phyloP scores from a whole-genome alignment of 2,329 filamentous ascomycete species.

The Curvularia sp. region DNA sequence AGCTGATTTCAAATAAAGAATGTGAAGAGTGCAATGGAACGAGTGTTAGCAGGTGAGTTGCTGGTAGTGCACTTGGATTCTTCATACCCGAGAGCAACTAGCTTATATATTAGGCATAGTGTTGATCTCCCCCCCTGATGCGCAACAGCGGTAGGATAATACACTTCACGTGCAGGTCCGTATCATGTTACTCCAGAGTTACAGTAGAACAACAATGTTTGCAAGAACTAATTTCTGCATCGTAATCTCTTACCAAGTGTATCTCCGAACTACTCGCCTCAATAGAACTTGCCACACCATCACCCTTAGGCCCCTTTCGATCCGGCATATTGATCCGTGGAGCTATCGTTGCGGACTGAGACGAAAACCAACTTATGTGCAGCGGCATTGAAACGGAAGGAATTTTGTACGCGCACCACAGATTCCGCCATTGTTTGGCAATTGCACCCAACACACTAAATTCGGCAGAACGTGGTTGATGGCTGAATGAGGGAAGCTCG shows the following conservation, averaged over 20 bases:
- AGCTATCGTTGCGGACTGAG: not conserved
- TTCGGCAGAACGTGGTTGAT: not conserved
- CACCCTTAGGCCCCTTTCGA: no score
- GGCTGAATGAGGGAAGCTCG: not conserved
- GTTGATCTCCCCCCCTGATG: not conserved
- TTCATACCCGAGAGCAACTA: not conserved
- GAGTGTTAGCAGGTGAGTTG: not conserved
- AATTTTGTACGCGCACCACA: not conserved
- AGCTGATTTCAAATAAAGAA: not conserved
- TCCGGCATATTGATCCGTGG: not conserved
- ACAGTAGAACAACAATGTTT: not conserved
- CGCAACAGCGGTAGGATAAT: not conserved
- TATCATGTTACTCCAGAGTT: not conserved
- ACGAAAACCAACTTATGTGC: not conserved
- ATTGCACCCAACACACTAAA: no score
- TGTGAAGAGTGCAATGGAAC: not conserved
- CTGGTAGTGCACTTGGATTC: not conserved
- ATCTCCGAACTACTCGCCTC: not conserved
- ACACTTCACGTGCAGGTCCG: not conserved
- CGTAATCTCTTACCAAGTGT: not conserved
- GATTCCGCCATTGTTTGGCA: no score
- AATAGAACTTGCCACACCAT: no score
- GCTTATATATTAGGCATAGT: not conserved
- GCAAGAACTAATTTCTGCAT: not conserved
- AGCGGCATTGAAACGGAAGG: not conserved